phyloP scores from a whole-genome alignment of 805 yeast genomes.

The Yamadazyma phyllophila region DNA sequence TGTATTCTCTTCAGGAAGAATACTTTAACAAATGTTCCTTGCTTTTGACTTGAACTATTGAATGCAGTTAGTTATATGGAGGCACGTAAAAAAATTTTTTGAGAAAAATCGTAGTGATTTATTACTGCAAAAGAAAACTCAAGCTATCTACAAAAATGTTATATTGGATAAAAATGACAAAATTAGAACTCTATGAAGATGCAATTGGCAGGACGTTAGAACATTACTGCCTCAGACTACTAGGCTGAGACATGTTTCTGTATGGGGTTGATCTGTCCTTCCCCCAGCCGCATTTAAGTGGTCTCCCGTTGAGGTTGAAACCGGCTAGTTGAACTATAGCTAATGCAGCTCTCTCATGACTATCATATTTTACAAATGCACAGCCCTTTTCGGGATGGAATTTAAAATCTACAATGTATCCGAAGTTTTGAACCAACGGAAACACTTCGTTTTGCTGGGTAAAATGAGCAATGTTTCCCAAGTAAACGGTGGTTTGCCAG shows the following conservation, averaged over 20 bases:
- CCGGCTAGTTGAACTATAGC: conserved; percentile 81
- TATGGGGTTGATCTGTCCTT: conserved; percentile 40
- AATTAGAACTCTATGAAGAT: neutral
- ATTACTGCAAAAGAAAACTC: neutral
- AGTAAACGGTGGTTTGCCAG: conserved; percentile 82
- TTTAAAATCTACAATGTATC: conserved; percentile 77
- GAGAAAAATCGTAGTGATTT: neutral
- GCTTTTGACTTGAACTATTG: neutral
- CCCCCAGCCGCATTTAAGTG: conserved; percentile 87
- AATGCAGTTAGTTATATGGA: neutral
- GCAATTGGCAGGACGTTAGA: neutral
- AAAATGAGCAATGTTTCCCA: conserved; percentile 80
- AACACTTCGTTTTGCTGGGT: conserved; percentile 71
- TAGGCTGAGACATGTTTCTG: conserved; percentile 11
- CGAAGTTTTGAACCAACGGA: conserved; percentile 75
- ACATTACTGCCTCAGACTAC: neutral
- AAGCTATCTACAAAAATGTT: no score
- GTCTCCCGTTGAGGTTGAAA: conserved; percentile 69
- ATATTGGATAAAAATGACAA: neutral
- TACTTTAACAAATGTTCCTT: neutral
- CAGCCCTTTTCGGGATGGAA: conserved; percentile 80
- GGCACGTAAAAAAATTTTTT: neutral
- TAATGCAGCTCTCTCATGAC: conserved; percentile 85
- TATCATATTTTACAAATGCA: conserved; percentile 83
- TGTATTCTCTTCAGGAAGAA: neutral